phyloP scores from a whole-genome alignment of 2,329 filamentous ascomycete species.

The Paracorniculantispora psalliotae region DNA sequence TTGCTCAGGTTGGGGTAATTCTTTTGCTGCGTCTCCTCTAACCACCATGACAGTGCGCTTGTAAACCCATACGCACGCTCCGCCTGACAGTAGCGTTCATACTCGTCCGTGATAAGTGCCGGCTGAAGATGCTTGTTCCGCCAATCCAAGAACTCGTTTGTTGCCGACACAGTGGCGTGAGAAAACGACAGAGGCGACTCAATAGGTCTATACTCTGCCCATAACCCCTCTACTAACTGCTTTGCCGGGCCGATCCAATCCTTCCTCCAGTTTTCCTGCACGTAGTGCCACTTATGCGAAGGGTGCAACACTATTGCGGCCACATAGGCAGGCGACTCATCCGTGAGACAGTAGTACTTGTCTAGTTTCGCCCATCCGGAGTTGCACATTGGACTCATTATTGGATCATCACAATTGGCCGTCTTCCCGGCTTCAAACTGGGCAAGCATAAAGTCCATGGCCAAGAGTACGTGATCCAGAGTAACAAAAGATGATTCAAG shows the following conservation, averaged over 20 bases:
- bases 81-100: conserved; percentile 11
- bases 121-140: conserved; percentile 8
- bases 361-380: conserved; percentile 12
- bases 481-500: conserved; percentile 13
- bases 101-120: conserved; percentile 7
- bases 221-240: conserved; percentile 8
- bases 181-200: conserved; percentile 3
- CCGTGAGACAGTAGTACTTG: conserved; percentile 11
- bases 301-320: conserved; percentile 13
- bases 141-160: conserved; percentile 13
- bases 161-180: background rate
- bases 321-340: conserved; percentile 13
- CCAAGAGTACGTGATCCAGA: conserved; percentile 13
- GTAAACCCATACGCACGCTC: conserved; percentile 11
- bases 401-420: background rate
- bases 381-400: conserved; percentile 12
- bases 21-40: conserved; percentile 6
- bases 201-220: conserved; percentile 8
- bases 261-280: conserved; percentile 14
- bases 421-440: conserved; percentile 11
- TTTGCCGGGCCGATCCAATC: conserved; percentile 13
- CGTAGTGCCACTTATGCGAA: conserved; percentile 15
- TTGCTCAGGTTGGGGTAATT: conserved; percentile 10
- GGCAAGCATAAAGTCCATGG: conserved; percentile 12
- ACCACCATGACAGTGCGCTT: conserved; percentile 5